Evolutionary conservation across 2,329 filamentous ascomycete genomes (phyloP).

Genomic region (Ophiognomonia clavigignenti-juglandacearum): DNA sequence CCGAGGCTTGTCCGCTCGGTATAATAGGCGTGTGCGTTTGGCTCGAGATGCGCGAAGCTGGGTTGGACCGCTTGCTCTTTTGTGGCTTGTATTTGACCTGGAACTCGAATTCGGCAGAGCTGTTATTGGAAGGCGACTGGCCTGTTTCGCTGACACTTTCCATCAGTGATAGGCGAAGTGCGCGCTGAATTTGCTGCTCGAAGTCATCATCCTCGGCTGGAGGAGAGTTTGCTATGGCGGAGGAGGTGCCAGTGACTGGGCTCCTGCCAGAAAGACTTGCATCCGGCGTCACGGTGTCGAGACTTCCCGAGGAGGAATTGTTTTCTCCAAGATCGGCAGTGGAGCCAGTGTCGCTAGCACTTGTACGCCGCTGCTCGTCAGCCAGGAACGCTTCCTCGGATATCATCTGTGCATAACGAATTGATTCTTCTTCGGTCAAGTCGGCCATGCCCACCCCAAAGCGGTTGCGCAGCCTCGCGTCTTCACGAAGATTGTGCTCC

Average conservation of each 20-base stretch:
- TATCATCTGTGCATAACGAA: conserved; percentile 62
- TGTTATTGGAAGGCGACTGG: conserved; percentile 39
- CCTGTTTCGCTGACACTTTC: conserved; percentile 47
- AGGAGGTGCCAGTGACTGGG: conserved; percentile 18
- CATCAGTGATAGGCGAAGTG: conserved; percentile 56
- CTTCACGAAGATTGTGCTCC: conserved; percentile 60
- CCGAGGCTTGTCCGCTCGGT: conserved; percentile 16
- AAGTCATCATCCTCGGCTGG: conserved; percentile 46
- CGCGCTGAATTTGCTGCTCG: conserved; percentile 58
- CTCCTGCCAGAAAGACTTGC: conserved; percentile 42
- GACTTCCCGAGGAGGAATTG: conserved; percentile 36
- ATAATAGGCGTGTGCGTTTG: conserved; percentile 27
- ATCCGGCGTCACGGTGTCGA: conserved; percentile 50
- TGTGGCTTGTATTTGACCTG: conserved; percentile 44
- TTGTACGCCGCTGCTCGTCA: conserved; percentile 53
- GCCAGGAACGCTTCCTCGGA: conserved; percentile 54
- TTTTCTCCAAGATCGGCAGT: conserved; percentile 42
- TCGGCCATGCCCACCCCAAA: conserved; percentile 78
- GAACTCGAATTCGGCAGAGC: conserved; percentile 46
- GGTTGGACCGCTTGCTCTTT: conserved; percentile 31
- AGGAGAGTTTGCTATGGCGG: conserved; percentile 19
- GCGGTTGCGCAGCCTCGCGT: conserved; percentile 65
- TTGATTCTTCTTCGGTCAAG: conserved; percentile 60
- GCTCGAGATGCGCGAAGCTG: conserved; percentile 29
- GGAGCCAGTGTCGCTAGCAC: conserved; percentile 46